A percentile compares a stretch with the other conserved stretches of the same genome.
phyloP scores from a whole-genome alignment of 352 stramenopile species.

The Globisporangium parvum region DNA sequence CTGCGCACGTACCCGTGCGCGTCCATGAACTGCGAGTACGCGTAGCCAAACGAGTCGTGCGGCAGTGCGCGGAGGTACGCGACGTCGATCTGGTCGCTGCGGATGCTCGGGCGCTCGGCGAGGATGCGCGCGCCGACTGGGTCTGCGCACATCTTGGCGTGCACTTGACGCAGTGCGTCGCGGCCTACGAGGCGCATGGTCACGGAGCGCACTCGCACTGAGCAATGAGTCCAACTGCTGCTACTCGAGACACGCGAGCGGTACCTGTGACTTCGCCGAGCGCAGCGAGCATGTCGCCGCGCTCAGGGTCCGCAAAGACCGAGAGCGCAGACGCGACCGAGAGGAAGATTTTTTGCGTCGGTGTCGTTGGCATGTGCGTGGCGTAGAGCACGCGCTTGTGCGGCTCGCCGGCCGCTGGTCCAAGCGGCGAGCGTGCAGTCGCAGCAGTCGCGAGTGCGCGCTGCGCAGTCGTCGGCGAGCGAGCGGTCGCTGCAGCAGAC shows the following conservation, averaged over 20 bases:
- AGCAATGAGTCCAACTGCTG: not conserved
- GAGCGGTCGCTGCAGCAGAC: not conserved
- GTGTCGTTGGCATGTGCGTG: conserved; percentile 67
- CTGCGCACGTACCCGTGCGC: conserved; percentile 69
- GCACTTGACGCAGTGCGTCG: conserved; percentile 83
- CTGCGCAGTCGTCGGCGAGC: not conserved
- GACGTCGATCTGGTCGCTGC: conserved; percentile 72
- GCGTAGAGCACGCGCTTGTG: conserved; percentile 58
- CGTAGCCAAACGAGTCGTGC: conserved; percentile 81
- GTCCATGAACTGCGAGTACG: conserved; percentile 90
- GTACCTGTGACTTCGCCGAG: conserved; percentile 92
- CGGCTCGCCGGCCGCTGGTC: conserved; percentile 30
- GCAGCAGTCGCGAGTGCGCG: not conserved
- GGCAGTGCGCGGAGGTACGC: conserved; percentile 60
- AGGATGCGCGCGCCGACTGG: conserved; percentile 86
- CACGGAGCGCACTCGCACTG: too few relatives aligned
- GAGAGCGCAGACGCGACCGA: conserved; percentile 84
- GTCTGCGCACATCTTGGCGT: conserved; percentile 83
- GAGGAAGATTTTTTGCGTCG: conserved; percentile 84
- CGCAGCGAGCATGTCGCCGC: conserved; percentile 92
- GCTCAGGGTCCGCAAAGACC: conserved; percentile 89
- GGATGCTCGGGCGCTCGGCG: conserved; percentile 78
- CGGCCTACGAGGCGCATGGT: conserved; percentile 23
- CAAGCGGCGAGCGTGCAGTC: not conserved
- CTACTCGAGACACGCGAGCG: not conserved